These are phyloP conservation scores for Aspergillus tanneri DNA, from an alignment of 2,329 filamentous ascomycete species.

Conservation along the genomic window DNA sequence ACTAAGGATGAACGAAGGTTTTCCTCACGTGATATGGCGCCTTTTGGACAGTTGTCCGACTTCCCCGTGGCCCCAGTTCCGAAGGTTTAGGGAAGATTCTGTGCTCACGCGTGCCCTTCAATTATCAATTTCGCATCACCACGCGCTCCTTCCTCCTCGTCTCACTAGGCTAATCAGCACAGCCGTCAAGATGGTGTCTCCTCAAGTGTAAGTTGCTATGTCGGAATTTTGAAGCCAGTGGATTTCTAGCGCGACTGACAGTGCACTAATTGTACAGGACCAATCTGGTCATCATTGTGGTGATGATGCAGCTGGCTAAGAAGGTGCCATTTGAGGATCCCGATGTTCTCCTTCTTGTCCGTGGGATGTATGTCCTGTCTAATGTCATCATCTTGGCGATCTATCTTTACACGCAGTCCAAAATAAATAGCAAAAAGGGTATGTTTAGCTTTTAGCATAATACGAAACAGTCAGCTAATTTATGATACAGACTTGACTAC, in stretches of 20 bases:
- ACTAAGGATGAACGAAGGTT: not conserved
- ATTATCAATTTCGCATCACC: constrained; percentile 10
- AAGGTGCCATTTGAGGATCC: constrained; percentile 91
- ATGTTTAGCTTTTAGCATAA: constrained; percentile 34
- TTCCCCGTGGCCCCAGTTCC: constrained; percentile 20
- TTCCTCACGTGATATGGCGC: constrained; percentile 19
- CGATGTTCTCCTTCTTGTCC: constrained; percentile 64
- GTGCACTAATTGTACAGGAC: constrained; percentile 56
- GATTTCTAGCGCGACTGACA: constrained; percentile 14
- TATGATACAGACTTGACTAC: constrained; percentile 76
- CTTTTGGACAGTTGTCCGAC: constrained; percentile 28
- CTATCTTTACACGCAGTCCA: constrained; percentile 79
- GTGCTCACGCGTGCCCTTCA: constrained; percentile 17
- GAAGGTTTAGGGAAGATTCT: constrained; percentile 20
- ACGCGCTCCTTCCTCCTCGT: constrained; percentile 14
- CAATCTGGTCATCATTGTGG: constrained; percentile 91
- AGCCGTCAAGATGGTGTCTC: constrained; percentile 60
- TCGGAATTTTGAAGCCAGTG: not conserved
- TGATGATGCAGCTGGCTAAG: constrained; percentile 98
- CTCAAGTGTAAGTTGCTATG: constrained; percentile 59
- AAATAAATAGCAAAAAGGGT: constrained; percentile 98
- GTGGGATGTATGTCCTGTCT: constrained; percentile 64
- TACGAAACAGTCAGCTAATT: not conserved
- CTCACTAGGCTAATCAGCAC: constrained; percentile 15
- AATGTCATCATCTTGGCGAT: constrained; percentile 81